Conservation (phyloP, 768 basidiomycete species). For the Leccinum incarnatum region DNA sequence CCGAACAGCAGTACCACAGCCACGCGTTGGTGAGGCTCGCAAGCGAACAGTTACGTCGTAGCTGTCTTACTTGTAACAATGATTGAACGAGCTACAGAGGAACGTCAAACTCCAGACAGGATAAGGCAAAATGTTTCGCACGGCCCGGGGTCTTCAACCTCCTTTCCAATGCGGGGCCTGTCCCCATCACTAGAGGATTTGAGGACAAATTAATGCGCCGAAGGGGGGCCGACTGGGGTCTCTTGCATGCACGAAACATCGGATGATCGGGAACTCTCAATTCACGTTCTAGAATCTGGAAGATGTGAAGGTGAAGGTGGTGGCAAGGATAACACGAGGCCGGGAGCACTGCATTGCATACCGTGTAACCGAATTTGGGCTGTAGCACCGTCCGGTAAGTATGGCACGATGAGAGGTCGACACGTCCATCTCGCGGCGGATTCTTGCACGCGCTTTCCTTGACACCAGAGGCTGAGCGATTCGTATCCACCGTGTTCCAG, state of each 20-base stretch:
- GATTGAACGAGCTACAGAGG: not conserved
- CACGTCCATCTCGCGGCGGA: conserved; percentile 17
- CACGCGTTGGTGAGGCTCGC: not conserved
- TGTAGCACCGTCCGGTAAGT: conserved; percentile 6
- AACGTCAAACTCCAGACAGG: not conserved
- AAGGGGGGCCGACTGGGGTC: conserved; percentile 18
- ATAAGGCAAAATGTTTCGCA: conserved; percentile 1
- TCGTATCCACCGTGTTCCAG: conserved; percentile 7
- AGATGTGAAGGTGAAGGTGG: conserved; percentile 23
- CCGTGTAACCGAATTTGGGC: conserved; percentile 18
- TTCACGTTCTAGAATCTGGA: conserved; percentile 24
- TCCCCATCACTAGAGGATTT: not conserved
- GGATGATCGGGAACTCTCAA: conserved; percentile 21
- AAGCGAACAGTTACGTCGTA: not conserved
- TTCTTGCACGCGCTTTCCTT: conserved; percentile 10
- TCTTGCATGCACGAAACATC: conserved; percentile 11
- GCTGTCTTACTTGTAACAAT: not conserved
- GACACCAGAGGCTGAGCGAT: conserved; percentile 9
- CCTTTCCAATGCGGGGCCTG: not conserved
- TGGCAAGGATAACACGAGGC: conserved; percentile 30
- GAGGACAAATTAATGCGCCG: not conserved
- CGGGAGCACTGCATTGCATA: conserved; percentile 21
- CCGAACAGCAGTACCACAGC: conserved; percentile 2
- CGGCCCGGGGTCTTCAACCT: conserved; percentile 1
- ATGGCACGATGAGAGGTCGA: conserved; percentile 15